Evolutionary conservation across 768 basidiomycete species (phyloP), one percentile per base, ranked within the genome.

Genomic region (Suillus subaureus): DNA sequence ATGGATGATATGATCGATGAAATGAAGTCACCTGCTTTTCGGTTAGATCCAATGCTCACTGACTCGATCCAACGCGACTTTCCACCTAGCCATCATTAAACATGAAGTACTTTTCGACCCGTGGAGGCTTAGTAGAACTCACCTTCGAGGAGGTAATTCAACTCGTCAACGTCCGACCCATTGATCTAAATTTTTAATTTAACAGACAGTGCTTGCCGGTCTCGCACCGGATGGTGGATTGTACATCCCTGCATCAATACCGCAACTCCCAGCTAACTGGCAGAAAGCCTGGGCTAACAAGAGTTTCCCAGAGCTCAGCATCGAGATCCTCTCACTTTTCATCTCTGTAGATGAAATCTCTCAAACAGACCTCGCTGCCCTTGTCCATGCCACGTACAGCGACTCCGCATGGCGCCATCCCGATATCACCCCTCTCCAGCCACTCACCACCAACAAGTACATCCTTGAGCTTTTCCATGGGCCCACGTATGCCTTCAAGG

Each of bases 401-500:
- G 42, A 72, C 40, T 64, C 66, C 31, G 69, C 73, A 6, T 81
- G 83, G 64, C 89, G 88, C 4, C 99, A 98, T 82, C 85, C 96
- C 43, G 87, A 93, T 76, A 85, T 96, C 64, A 93, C 95, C 0
- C 96, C 97, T 0, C 76, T 97, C 31, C 63, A 75, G 40, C 66
- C 70, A 47, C 62, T 78, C 23, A 66, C 70, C 58, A 58, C 58
- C 1, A 28, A 86, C 69, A 85, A 86, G 71, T 93, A 87, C 71
- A 80, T 98, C 6, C 81, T 99, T 60, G 97, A 99, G 77, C 83
- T 99, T 23, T 99, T 94, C 83, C 96, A 99, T 74, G 97, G 97
- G 0, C 97, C 97, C 4, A 99, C 97, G 0, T 99, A 93, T 77
- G 96, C 97, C 12, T 99, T 99, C 86, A 99, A 99, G 80, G 97